A percentile compares a stretch with the other conserved stretches of the same genome.
These are phyloP conservation scores for Galium porrigens DNA, from an alignment of 305 asterid genomes.

Conservation along the genomic window DNA sequence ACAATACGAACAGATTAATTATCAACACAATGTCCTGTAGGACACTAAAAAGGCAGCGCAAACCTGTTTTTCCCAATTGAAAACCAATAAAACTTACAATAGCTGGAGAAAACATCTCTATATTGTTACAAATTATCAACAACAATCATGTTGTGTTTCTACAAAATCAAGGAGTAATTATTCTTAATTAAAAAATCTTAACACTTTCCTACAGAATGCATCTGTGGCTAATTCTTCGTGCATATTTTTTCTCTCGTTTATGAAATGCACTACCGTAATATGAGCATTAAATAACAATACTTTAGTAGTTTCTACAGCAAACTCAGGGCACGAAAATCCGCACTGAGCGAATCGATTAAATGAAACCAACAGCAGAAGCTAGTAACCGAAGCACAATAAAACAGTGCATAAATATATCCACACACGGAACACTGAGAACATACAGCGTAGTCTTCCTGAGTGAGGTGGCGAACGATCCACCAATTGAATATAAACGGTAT, in stretches of 20 bases:
- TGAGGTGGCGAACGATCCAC: slow-evolving; percentile 73
- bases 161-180: background rate
- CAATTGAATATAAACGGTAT: slow-evolving; percentile 78
- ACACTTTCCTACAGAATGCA: background rate
- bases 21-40: background rate
- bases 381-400: background rate
- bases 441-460: slow-evolving; percentile 72
- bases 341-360: background rate
- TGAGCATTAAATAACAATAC: background rate
- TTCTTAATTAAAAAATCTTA: background rate
- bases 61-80: background rate
- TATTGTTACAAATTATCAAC: background rate
- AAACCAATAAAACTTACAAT: background rate
- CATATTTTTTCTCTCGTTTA: background rate
- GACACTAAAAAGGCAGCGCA: background rate
- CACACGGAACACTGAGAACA: background rate
- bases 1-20: background rate
- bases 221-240: background rate
- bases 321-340: background rate
- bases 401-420: background rate
- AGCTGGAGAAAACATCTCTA: background rate
- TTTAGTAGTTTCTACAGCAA: background rate
- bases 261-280: background rate
- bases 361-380: background rate
- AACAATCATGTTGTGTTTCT: background rate